These are phyloP conservation scores for Zygotorulaspora sp. DNA, from an alignment of 805 yeast species.

Conservation along the genomic window DNA sequence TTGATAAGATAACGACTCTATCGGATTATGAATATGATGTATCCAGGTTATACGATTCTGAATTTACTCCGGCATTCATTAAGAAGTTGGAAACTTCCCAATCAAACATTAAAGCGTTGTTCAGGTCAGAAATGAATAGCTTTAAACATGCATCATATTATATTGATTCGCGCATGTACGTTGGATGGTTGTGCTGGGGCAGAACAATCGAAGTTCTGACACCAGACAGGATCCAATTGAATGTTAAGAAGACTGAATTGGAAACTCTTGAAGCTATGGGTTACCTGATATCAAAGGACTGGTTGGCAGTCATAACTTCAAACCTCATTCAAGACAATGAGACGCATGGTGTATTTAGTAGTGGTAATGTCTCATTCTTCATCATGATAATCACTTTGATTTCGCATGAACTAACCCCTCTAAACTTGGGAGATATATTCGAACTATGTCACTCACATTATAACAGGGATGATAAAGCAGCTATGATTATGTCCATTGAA, in stretches of 20 bases:
- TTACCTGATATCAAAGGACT: conserved; percentile 44
- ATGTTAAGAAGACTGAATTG: conserved; percentile 42
- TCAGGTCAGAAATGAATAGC: conserved; percentile 50
- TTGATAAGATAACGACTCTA: conserved; percentile 43
- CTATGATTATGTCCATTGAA: conserved; percentile 74
- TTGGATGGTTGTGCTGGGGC: conserved; percentile 80
- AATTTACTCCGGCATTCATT: conserved; percentile 41
- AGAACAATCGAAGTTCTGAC: conserved; percentile 42
- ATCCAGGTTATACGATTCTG: conserved; percentile 39
- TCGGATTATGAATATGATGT: conserved; percentile 48
- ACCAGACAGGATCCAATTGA: conserved; percentile 30
- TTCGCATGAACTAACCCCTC: conserved; percentile 37
- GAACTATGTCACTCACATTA: conserved; percentile 48
- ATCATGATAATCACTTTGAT: conserved; percentile 47
- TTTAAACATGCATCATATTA: conserved; percentile 46
- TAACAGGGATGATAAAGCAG: conserved; percentile 62
- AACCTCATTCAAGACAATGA: conserved; percentile 65
- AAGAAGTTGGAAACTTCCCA: conserved; percentile 43
- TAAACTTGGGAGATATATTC: conserved; percentile 50
- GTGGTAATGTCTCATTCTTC: conserved; percentile 56
- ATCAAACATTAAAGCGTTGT: conserved; percentile 38
- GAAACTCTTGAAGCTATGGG: conserved; percentile 43
- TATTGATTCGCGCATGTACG: conserved; percentile 51
- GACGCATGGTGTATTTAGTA: conserved; percentile 59
- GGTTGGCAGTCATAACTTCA: conserved; percentile 51